Evolutionary conservation across 2,329 filamentous ascomycete species (phyloP), one percentile per base, ranked within the genome.

Genomic region (Neofusicoccum kwambonambiense): DNA sequence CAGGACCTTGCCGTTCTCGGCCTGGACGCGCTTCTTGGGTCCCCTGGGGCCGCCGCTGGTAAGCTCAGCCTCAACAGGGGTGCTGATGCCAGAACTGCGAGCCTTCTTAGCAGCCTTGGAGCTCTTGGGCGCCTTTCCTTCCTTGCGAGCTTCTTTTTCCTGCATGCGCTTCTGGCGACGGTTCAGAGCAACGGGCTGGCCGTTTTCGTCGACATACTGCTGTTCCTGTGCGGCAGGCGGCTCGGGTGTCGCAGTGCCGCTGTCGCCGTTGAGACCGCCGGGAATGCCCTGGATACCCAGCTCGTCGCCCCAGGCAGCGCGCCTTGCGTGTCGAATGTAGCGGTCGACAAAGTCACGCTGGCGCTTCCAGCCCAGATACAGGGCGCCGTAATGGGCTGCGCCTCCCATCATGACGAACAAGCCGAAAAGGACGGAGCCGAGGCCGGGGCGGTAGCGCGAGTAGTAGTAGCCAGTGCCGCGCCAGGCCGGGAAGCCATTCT

Each of bases 401-500:
- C 95, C 95, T 65, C 93, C 94, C 60, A 90, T 87, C 61, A 92
- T 86, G 68, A 97, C 76, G 78, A 98, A 92, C 45, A 96, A 80
- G 54, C 94, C 93, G 31, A 89, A 67, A 60, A 98, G 78, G 51
- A 97, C 95, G 13, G 91, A 91, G 66, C 92, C 92, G 50, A 98
- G 82, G 8, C 95, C 95, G 1, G 95, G 95, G 19, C 95, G 87
- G 84, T 94, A 97, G 65, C 95, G 89, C 72, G 88, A 89, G 82
- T 99, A 99, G 85, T 98, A 99, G 85, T 99, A 99, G 68, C 95
- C 94, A 50, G 94, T 97, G 65, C 95, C 95, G 81, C 94, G 93
- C 95, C 95, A 99, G 64, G 87, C 87, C 37, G 95, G 95, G 82
- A 99, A 99, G 67, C 95, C 95, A 78, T 98, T 93, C 76, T 83